Evolutionary conservation across 2,329 filamentous ascomycete genomes (phyloP), one percentile per base, ranked within the genome.

Genomic region (Sclerotinia sclerotiorum): DNA sequence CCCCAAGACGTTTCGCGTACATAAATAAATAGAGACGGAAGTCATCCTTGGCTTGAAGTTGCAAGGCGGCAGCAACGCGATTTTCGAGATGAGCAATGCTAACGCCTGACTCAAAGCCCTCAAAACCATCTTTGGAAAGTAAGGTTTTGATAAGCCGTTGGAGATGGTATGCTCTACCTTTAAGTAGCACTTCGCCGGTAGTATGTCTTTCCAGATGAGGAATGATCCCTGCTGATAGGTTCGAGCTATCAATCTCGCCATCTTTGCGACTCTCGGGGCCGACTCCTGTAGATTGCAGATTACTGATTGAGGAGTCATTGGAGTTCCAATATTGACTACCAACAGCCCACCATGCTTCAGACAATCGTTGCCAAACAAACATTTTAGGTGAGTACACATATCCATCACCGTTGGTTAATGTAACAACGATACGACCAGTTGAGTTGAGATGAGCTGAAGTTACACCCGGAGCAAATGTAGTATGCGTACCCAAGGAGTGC

Each of bases 321-420:
- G 93, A 96, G 79, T 99, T 98, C 96, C 95, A 99, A 79, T 99
- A 99, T 78, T 99, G 95, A 74, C 92, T 97, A 24, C 94, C 94
- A 0, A 98, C 93, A 0, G 94, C 94, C 93, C 95, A 99, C 95
- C 95, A 99, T 2, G 92, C 87, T 78, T 99, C 96, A 2, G 93
- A 97, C n/a, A 99, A 84, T 13, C 94, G 88, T 79, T 98, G 94
- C 95, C 95, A 99, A 10, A 89, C 87, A 79, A 88, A 94, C 90
- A 99, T 91, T 24, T 85, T 84, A 0, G 90, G 87, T 1, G 92
- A 92, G 79, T 99, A 99, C 65, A 89, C 89, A 79, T 93, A 99
- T 1, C 95, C 95, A 74, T 99, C 94, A 27, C 95, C 95, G 74
- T 97, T 98, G 32, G 90, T 95, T 69, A 99, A 84, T 0, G 93